Evolutionary conservation across 768 basidiomycete genomes (phyloP).

Genomic region (Trametes punicea): DNA sequence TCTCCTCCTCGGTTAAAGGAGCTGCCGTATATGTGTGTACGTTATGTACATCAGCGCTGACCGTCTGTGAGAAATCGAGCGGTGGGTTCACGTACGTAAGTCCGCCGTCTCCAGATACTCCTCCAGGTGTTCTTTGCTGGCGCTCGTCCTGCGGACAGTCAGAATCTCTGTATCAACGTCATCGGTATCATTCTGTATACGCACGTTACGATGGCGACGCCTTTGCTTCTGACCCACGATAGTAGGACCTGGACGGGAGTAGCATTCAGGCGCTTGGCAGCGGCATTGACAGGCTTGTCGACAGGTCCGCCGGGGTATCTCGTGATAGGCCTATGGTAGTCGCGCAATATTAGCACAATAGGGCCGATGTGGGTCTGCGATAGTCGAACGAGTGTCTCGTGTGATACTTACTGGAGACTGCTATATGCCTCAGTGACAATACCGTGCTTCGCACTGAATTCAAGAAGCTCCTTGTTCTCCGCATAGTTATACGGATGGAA

Average conservation of each 20-base stretch:
- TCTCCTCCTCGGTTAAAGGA: constrained; percentile 52
- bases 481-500: constrained; percentile 73
- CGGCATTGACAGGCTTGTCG: constrained; percentile 49
- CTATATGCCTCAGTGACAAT: constrained; percentile 67
- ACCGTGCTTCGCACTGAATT: constrained; percentile 50
- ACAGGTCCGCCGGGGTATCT: constrained; percentile 60
- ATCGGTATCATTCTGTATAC: not conserved
- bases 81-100: constrained; percentile 35
- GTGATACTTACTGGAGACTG: constrained; percentile 48
- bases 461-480: constrained; percentile 51
- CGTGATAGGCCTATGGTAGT: constrained; percentile 66
- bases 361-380: not conserved
- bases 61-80: not conserved
- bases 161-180: not conserved
- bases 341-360: not conserved
- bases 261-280: constrained; percentile 52
- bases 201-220: constrained; percentile 62
- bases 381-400: not conserved
- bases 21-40: too few relatives aligned
- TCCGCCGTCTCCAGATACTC: constrained; percentile 69
- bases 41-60: not conserved
- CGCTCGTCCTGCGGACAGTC: constrained; percentile 47
- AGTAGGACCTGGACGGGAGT: constrained; percentile 65
- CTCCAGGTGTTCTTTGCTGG: constrained; percentile 54
- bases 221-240: constrained; percentile 66